Conservation (phyloP, 2,329 filamentous ascomycete genomes). For the Trichoderma cornu-damae region DNA sequence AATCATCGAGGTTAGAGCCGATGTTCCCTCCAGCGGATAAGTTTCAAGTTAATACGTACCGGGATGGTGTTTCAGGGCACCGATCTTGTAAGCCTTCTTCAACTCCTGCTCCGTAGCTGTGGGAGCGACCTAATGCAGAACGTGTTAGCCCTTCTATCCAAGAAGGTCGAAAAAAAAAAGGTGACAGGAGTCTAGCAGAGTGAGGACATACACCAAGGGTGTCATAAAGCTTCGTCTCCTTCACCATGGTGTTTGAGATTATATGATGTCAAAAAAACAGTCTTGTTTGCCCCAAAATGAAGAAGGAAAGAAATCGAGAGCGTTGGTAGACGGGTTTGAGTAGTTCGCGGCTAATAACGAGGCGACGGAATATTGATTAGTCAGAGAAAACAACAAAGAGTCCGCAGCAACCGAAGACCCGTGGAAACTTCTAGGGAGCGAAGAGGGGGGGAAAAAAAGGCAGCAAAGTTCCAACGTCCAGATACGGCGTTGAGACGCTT, state of each 20-base stretch:
- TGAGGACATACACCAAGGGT: conserved; percentile 61
- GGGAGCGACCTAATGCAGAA: conserved; percentile 59
- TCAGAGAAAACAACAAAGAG: conserved; percentile 1
- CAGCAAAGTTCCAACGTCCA: not conserved
- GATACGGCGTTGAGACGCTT: not conserved
- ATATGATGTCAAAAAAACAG: conserved; percentile 2
- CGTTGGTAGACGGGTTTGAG: not conserved
- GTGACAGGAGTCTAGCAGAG: not conserved
- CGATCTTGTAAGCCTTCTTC: conserved; percentile 84
- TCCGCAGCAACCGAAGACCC: not conserved
- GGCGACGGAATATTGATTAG: conserved; percentile 15
- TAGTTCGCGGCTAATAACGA: not conserved
- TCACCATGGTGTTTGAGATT: conserved; percentile 57
- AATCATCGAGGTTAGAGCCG: conserved; percentile 19
- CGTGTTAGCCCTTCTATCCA: conserved; percentile 21
- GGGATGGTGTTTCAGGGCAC: conserved; percentile 78
- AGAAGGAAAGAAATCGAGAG: conserved; percentile 4
- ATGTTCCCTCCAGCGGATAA: not conserved
- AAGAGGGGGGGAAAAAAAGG: not conserved
- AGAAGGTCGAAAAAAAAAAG: too few relatives aligned
- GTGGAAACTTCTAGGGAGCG: conserved; percentile 4
- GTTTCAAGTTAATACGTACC: conserved; percentile 48
- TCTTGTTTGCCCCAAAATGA: not conserved
- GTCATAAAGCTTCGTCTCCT: conserved; percentile 76
- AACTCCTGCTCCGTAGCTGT: conserved; percentile 78